phyloP scores from a whole-genome alignment of 495 filamentous ascomycete species.

The Terfezia claveryi region DNA sequence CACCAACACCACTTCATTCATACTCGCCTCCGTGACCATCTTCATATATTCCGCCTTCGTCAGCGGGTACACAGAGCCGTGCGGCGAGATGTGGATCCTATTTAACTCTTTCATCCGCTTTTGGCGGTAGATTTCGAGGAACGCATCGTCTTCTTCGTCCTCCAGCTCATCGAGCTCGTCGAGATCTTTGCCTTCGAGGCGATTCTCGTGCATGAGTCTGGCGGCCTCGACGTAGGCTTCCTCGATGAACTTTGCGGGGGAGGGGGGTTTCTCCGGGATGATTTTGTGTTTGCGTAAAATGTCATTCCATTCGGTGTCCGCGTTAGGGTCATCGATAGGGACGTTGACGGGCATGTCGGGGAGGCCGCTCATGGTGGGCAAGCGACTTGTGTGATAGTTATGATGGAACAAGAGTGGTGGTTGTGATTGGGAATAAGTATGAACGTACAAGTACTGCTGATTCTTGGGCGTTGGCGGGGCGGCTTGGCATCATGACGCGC shows the following conservation, averaged over 20 bases:
- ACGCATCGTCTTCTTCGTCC: slow-evolving; percentile 75
- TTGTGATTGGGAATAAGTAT: too few species aligned
- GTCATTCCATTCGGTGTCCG: slow-evolving; percentile 99
- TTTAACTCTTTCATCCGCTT: slow-evolving; percentile 65
- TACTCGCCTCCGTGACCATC: slow-evolving; percentile 58
- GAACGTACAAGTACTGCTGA: too few species aligned
- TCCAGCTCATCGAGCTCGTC: slow-evolving; percentile 87
- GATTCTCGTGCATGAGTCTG: slow-evolving; percentile 61
- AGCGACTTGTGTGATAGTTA: too few species aligned
- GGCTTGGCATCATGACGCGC: too few species aligned
- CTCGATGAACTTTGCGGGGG: slow-evolving; percentile 81
- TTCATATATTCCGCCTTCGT: slow-evolving; percentile 80
- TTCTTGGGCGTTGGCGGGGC: too few species aligned
- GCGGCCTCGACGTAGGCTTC: slow-evolving; percentile 76
- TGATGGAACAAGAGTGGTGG: too few species aligned
- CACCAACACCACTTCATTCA: slow-evolving; percentile 45
- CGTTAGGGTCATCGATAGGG: slow-evolving; percentile 83
- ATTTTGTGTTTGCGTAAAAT: slow-evolving; percentile 91
- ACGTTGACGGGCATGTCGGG: slow-evolving; percentile 28
- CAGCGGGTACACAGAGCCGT: slow-evolving; percentile 78
- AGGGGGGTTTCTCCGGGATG: slow-evolving; percentile 89
- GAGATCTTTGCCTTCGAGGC: slow-evolving; percentile 77
- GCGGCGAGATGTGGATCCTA: slow-evolving; percentile 47
- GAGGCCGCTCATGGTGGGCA: not conserved
- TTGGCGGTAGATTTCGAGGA: slow-evolving; percentile 67